Percentiles rank a stretch among this genome's conserved stretches.
These are phyloP conservation scores for Psilocybe tampanensis DNA, from an alignment of 768 basidiomycete genomes.

Conservation along the genomic window DNA sequence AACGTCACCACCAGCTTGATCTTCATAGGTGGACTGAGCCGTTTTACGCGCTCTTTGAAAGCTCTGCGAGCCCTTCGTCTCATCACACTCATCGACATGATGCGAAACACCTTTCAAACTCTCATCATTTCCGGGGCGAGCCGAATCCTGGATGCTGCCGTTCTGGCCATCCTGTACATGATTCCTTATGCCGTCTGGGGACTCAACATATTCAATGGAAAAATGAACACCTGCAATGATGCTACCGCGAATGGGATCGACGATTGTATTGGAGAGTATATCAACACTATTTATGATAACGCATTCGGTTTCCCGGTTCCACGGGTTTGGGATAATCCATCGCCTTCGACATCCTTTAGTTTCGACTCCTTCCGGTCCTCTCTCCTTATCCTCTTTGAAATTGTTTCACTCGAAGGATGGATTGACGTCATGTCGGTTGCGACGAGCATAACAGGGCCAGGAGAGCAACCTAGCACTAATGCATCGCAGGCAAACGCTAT, in stretches of 20 bases:
- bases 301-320: slow-evolving; percentile 76
- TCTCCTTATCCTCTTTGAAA: slow-evolving; percentile 92
- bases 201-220: slow-evolving; percentile 86
- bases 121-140: slow-evolving; percentile 84
- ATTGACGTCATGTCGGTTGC: slow-evolving; percentile 87
- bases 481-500: slow-evolving; percentile 82
- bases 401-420: slow-evolving; percentile 96
- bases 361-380: slow-evolving; percentile 88
- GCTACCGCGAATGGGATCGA: slow-evolving; percentile 47
- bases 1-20: slow-evolving; percentile 74
- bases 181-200: slow-evolving; percentile 95
- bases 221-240: slow-evolving; percentile 88
- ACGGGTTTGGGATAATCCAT: slow-evolving; percentile 87
- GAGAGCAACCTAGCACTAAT: slow-evolving; percentile 72
- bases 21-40: slow-evolving; percentile 76
- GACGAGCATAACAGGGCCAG: slow-evolving; percentile 72
- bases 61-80: slow-evolving; percentile 86
- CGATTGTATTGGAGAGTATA: slow-evolving; percentile 78
- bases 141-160: slow-evolving; percentile 86
- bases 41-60: slow-evolving; percentile 84
- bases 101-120: slow-evolving; percentile 85
- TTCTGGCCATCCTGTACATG: slow-evolving; percentile 90
- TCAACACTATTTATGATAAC: slow-evolving; percentile 59
- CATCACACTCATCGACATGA: slow-evolving; percentile 85
- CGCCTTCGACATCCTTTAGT: slow-evolving; percentile 80